These are phyloP conservation scores for Claviceps sp. DNA, from an alignment of 2,329 filamentous ascomycete species.

Conservation along the genomic window DNA sequence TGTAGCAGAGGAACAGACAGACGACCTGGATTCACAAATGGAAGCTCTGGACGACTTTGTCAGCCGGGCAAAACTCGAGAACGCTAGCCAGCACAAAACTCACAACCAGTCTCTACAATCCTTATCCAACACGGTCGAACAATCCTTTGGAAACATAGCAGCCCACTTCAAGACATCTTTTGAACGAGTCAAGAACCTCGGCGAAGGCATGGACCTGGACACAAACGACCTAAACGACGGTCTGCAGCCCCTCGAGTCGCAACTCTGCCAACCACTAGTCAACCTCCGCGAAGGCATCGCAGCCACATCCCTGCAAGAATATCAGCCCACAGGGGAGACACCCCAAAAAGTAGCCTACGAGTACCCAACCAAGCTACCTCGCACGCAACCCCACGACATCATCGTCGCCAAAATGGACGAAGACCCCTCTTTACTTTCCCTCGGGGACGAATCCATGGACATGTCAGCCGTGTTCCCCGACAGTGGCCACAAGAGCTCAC, in stretches of 20 bases:
- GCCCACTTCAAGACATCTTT: slow-evolving; percentile 57
- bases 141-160: slow-evolving; percentile 59
- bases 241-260: slow-evolving; percentile 45
- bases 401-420: slow-evolving; percentile 30
- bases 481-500: slow-evolving; percentile 15
- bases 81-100: slow-evolving; percentile 59
- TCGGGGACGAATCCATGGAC: slow-evolving; percentile 1
- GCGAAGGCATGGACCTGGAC: slow-evolving; percentile 50
- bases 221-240: slow-evolving; percentile 44
- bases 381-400: slow-evolving; percentile 42
- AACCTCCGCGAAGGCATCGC: slow-evolving; percentile 59
- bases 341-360: slow-evolving; percentile 69
- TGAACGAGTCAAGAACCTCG: slow-evolving; percentile 54
- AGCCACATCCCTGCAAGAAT: slow-evolving; percentile 57
- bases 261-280: slow-evolving; percentile 55
- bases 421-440: not conserved
- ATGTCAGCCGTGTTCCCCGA: slow-evolving; percentile 25
- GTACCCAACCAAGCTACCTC: slow-evolving; percentile 68
- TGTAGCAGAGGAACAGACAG: slow-evolving; percentile 80
- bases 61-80: slow-evolving; percentile 65
- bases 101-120: slow-evolving; percentile 53
- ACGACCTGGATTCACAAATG: slow-evolving; percentile 80
- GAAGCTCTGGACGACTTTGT: slow-evolving; percentile 84
- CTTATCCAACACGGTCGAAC: slow-evolving; percentile 55
- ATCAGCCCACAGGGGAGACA: slow-evolving; percentile 72